Conservation (phyloP, 805 yeast genomes). For the Wickerhamiella lipophila region DNA sequence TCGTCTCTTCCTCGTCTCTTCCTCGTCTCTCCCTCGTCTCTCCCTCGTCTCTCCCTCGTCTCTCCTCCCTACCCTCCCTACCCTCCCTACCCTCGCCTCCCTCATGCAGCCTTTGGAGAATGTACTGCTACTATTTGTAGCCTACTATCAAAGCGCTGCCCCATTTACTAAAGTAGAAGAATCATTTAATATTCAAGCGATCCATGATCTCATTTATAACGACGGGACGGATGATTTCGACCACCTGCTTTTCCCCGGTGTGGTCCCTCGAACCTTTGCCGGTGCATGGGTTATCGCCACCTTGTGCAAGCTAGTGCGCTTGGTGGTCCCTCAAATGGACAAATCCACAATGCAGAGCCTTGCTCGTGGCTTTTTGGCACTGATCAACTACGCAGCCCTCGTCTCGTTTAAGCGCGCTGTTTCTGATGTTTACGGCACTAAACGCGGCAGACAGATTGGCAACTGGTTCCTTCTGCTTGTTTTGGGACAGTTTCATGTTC, state of each 20-base stretch:
- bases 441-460: slow-evolving; percentile 14
- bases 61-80: neutral
- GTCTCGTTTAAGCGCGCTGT: slow-evolving; percentile 38
- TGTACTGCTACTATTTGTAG: slow-evolving; percentile 36
- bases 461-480: slow-evolving; percentile 49
- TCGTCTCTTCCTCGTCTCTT: too few species aligned
- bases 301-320: neutral
- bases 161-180: slow-evolving; percentile 93
- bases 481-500: slow-evolving; percentile 62
- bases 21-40: too few species aligned
- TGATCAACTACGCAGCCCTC: slow-evolving; percentile 44
- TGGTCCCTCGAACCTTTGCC: slow-evolving; percentile 72
- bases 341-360: slow-evolving; percentile 42
- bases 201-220: slow-evolving; percentile 61
- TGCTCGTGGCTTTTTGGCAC: slow-evolving; percentile 50
- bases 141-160: slow-evolving; percentile 41
- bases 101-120: slow-evolving; percentile 23
- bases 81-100: neutral
- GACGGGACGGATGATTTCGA: slow-evolving; percentile 52
- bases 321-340: slow-evolving; percentile 22
- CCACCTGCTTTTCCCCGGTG: slow-evolving; percentile 74
- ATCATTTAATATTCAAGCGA: slow-evolving; percentile 80
- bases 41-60: neutral
- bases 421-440: slow-evolving; percentile 20
- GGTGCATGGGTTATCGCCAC: slow-evolving; percentile 44